Evolutionary conservation across 345 rosid genomes (phyloP), one percentile per base, ranked within the genome.

Genomic region (Ceriops decandra): DNA sequence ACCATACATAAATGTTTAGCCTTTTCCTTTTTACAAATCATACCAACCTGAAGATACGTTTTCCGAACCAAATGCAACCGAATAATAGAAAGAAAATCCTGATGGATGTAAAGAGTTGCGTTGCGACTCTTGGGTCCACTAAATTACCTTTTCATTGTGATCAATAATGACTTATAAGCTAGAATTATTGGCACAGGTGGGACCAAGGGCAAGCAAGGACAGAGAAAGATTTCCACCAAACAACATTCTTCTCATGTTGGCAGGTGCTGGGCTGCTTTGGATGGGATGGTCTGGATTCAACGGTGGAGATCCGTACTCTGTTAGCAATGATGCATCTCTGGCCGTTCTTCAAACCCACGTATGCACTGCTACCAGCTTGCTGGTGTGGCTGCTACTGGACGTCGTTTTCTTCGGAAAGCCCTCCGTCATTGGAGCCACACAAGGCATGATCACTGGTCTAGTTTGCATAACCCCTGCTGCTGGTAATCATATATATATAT

Each of bases 401-500:
- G 52, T 76, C 57, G 0, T 71, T 7, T 69, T 66, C 67, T 82
- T 84, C 1, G 22, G 77, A 16, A 84, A 84, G 62, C 57, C 85
- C 19, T 84, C 85, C 8, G 81, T 78, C 26, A 82, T 84, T n/a
- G 88, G 85, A 20, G 85, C 85, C 1, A 81, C 80, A 46, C 88
- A 84, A 72, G 88, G 88, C 72, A 84, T 82, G 88, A 82, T 67
- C 80, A 84, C 85, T 17, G 88, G 85, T 47, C 53, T 84, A 9
- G 85, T 80, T 15, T 82, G 85, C 82, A 84, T 84, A 79, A 81
- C 85, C 47, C 87, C 87, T 0, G 87, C 87, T 1, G 85, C 87
- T 1, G 85, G 85, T 80, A 58, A 54, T 26, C 47, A 38, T 33
- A n/a, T 17, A 26, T 52, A 28, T 6, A 31, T 31, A 38, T 32